Conservation (phyloP, 441 rosid species). For the Bruguiera hainesii region DNA sequence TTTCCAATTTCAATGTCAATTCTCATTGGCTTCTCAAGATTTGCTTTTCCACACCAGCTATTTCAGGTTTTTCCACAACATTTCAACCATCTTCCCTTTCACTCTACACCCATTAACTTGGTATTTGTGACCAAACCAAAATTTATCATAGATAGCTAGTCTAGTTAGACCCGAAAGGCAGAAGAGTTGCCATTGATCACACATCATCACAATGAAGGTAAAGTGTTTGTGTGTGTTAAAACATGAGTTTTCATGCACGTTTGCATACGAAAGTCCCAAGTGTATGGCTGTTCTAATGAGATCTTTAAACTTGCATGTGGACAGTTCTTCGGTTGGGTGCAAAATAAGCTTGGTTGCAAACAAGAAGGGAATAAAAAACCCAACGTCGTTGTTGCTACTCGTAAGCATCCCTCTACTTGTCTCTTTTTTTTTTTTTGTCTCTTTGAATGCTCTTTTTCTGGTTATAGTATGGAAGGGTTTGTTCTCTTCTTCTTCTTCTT, state of each 20-base stretch:
- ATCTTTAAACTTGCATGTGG: slow-evolving; percentile 12
- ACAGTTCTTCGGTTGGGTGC: slow-evolving; percentile 87
- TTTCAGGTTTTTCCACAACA: slow-evolving; percentile 11
- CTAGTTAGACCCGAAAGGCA: neutral
- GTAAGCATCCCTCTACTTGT: slow-evolving; percentile 37
- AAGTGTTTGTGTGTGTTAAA: slow-evolving; percentile 2
- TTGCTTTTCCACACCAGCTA: slow-evolving; percentile 5
- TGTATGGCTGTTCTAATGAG: neutral
- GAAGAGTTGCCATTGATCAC: neutral
- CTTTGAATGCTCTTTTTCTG: neutral
- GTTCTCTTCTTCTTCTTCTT: neutral
- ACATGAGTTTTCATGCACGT: neutral
- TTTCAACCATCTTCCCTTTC: slow-evolving; percentile 10
- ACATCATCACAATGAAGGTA: slow-evolving; percentile 40
- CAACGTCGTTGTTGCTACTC: slow-evolving; percentile 37
- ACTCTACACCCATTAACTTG: neutral
- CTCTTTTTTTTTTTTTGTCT: neutral
- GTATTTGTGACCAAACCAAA: neutral
- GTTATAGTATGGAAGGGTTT: neutral
- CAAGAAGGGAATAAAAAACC: slow-evolving; percentile 35
- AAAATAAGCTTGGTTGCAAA: slow-evolving; percentile 59
- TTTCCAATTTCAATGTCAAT: neutral
- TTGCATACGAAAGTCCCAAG: neutral
- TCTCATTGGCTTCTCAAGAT: slow-evolving; percentile 12
- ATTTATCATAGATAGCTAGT: neutral